phyloP scores from a whole-genome alignment of 2,329 filamentous ascomycete species.

The Colletotrichum cuscutae region DNA sequence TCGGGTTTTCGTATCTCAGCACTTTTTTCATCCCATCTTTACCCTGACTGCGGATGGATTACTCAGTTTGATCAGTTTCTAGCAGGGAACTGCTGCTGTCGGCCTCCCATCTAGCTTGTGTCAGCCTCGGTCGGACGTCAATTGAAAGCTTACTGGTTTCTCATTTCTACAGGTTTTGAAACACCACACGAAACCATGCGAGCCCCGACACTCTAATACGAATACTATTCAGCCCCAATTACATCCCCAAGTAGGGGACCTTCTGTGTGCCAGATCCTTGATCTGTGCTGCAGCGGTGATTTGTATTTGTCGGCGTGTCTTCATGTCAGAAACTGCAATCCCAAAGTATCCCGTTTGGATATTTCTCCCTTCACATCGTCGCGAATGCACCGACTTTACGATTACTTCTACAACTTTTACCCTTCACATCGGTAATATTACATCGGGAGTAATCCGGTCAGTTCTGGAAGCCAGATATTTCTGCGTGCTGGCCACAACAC shows the following conservation, averaged over 20 bases:
- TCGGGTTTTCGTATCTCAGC: neutral
- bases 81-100: neutral
- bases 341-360: neutral
- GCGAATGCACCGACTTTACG: too few relatives aligned
- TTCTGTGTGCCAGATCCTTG: neutral
- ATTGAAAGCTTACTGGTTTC: neutral
- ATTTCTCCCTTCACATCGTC: too few relatives aligned
- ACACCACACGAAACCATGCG: constrained; percentile 26
- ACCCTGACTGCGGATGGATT: neutral
- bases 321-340: neutral
- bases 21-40: neutral
- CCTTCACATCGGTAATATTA: neutral
- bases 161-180: constrained; percentile 1
- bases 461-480: neutral
- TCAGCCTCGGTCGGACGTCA: constrained; percentile 8
- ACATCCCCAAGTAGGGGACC: neutral
- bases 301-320: neutral
- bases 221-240: constrained; percentile 2
- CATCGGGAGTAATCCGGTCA: neutral
- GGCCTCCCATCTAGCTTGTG: neutral
- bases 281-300: neutral
- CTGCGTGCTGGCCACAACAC: neutral
- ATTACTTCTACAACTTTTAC: neutral
- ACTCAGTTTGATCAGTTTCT: neutral
- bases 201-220: constrained; percentile 16